A percentile compares a stretch with the other conserved stretches of the same genome.
phyloP scores from a whole-genome alignment of 345 rosid species.

The Bruguiera parviflora region DNA sequence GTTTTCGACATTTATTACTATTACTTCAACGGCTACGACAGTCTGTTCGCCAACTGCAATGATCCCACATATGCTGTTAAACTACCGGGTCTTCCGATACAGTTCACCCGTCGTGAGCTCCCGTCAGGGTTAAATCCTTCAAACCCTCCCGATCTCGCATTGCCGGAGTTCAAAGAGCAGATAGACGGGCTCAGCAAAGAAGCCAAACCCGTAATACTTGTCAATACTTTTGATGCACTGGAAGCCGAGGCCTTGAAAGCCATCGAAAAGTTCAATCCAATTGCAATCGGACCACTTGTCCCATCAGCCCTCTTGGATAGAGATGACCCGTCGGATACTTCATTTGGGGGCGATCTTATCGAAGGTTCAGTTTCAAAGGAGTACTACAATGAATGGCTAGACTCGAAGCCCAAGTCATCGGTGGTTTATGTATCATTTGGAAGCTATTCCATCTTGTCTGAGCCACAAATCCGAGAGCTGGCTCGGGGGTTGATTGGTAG shows the following conservation, averaged over 20 bases:
- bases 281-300: slow-evolving; percentile 8
- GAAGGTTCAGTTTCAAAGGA: slow-evolving; percentile 2
- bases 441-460: slow-evolving; percentile 34
- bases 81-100: slow-evolving; percentile 43
- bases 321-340: slow-evolving; percentile 20
- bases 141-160: not conserved
- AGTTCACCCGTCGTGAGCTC: slow-evolving; percentile 32
- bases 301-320: slow-evolving; percentile 20
- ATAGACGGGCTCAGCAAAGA: not conserved
- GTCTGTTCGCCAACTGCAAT: slow-evolving; percentile 20
- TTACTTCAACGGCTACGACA: slow-evolving; percentile 42
- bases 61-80: slow-evolving; percentile 23
- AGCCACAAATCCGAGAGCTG: slow-evolving; percentile 48
- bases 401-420: slow-evolving; percentile 34
- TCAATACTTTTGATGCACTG: slow-evolving; percentile 8
- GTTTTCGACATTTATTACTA: slow-evolving; percentile 55
- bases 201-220: not conserved
- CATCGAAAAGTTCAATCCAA: not conserved
- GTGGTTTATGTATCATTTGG: slow-evolving; percentile 56
- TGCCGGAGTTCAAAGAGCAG: slow-evolving; percentile 16
- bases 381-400: slow-evolving; percentile 41
- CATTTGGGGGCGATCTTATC: slow-evolving; percentile 35
- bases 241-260: slow-evolving; percentile 11
- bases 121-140: slow-evolving; percentile 50
- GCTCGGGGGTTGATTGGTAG: slow-evolving; percentile 33